Conservation (phyloP, 495 filamentous ascomycete genomes). For the Penicillium antarcticum region DNA sequence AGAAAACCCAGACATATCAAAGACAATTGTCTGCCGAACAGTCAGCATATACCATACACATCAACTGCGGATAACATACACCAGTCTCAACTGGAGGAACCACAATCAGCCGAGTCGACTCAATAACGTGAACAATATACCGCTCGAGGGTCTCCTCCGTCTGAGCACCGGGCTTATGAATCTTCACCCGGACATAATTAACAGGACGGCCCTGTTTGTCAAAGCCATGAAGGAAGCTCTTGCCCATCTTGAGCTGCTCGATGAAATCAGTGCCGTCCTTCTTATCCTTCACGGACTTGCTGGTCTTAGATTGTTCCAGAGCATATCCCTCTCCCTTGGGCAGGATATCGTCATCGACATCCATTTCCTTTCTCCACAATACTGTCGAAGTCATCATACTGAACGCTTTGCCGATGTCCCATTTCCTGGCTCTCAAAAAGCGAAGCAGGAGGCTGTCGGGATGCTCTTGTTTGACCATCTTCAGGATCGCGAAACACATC, state of each 20-base stretch:
- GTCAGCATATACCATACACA: constrained; percentile 1
- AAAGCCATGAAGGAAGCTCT: constrained; percentile 79
- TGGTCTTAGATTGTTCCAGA: constrained; percentile 46
- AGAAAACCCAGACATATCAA: constrained; percentile 81
- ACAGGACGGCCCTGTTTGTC: constrained; percentile 79
- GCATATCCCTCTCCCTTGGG: constrained; percentile 64
- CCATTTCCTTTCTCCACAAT: constrained; percentile 77
- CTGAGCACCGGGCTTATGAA: constrained; percentile 80
- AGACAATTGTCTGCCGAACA: constrained; percentile 61
- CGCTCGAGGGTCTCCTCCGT: constrained; percentile 70
- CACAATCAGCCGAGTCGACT: constrained; percentile 74
- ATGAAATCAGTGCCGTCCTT: constrained; percentile 75
- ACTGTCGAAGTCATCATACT: constrained; percentile 84
- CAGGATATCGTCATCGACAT: constrained; percentile 78
- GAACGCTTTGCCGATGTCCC: constrained; percentile 85
- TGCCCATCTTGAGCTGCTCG: constrained; percentile 74
- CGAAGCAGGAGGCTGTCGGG: constrained; percentile 82
- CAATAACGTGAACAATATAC: constrained; percentile 84
- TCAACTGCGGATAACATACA: constrained; percentile 46
- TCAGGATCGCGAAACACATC: constrained; percentile 23
- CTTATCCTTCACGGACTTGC: constrained; percentile 43
- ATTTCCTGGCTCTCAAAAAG: constrained; percentile 83
- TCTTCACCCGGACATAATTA: constrained; percentile 69
- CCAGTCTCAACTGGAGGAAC: constrained; percentile 74
- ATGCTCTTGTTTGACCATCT: constrained; percentile 41